Conservation (phyloP, 2,329 filamentous ascomycete genomes). For the Pyrenophora seminiperda region DNA sequence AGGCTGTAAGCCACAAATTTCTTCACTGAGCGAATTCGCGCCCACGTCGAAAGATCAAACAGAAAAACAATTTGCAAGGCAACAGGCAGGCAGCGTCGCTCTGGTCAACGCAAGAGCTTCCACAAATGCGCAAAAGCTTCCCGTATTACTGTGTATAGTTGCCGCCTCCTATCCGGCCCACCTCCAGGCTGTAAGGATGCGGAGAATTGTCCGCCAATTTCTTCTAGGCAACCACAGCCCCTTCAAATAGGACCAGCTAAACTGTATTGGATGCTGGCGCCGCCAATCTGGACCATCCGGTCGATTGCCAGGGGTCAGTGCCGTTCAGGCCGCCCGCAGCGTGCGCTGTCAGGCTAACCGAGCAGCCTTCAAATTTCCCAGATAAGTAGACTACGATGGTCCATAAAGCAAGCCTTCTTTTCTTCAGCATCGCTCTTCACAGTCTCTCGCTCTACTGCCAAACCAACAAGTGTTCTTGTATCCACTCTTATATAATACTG, state of each 20-base stretch:
- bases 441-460: constrained; percentile 7
- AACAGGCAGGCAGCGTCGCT: too few species aligned
- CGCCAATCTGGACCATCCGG: constrained; percentile 1
- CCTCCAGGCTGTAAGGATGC: neutral
- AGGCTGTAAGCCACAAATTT: neutral
- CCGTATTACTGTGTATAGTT: too few species aligned
- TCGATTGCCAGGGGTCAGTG: constrained; percentile 3
- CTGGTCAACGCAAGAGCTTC: too few species aligned
- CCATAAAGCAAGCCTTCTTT: neutral
- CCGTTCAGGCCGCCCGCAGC: constrained; percentile 12
- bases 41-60: neutral
- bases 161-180: neutral
- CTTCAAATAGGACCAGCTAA: constrained; percentile 1
- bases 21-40: neutral
- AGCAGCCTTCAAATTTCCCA: constrained; percentile 1
- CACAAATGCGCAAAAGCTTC: too few species aligned
- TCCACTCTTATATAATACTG: neutral
- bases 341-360: constrained; percentile 8
- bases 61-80: too few species aligned
- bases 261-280: neutral
- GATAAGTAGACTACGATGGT: constrained; percentile 10
- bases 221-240: constrained; percentile 7
- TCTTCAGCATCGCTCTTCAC: neutral
- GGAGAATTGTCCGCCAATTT: constrained; percentile 7
- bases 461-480: neutral